Conservation (phyloP, 768 basidiomycete species). For the Psilocybe azurescens region DNA sequence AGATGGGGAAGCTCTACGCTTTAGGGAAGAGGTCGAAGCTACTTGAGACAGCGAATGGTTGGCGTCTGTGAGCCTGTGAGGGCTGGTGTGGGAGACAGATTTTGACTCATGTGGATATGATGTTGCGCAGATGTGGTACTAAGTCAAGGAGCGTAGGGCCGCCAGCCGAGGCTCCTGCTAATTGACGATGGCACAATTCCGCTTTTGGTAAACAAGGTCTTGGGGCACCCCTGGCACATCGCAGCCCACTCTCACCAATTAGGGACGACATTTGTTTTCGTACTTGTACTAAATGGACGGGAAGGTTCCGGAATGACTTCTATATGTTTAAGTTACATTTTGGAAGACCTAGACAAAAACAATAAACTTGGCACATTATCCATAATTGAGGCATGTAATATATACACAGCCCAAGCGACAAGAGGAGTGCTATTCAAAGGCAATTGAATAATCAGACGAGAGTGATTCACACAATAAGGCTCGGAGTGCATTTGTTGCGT, state of each 20-base stretch:
- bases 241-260: slow-evolving; percentile 5
- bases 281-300: not conserved
- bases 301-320: not conserved
- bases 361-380: not conserved
- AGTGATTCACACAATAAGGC: no score
- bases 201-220: slow-evolving; percentile 30
- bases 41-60: slow-evolving; percentile 14
- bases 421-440: no score
- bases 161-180: slow-evolving; percentile 30
- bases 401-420: no score
- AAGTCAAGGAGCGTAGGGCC: slow-evolving; percentile 25
- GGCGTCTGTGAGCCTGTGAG: slow-evolving; percentile 2
- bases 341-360: not conserved
- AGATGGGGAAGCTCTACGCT: slow-evolving; percentile 67
- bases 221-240: not conserved
- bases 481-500: no score
- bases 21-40: slow-evolving; percentile 36
- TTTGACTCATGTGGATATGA: slow-evolving; percentile 25
- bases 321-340: not conserved
- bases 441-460: no score
- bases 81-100: slow-evolving; percentile 12
- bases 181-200: slow-evolving; percentile 33
- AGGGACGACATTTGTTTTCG: not conserved
- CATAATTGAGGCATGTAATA: no score
- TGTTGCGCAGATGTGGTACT: slow-evolving; percentile 23